Percentiles rank a stretch among this genome's conserved stretches.
Conservation (phyloP, 495 filamentous ascomycete genomes). For the Chaetomium fimeti region DNA sequence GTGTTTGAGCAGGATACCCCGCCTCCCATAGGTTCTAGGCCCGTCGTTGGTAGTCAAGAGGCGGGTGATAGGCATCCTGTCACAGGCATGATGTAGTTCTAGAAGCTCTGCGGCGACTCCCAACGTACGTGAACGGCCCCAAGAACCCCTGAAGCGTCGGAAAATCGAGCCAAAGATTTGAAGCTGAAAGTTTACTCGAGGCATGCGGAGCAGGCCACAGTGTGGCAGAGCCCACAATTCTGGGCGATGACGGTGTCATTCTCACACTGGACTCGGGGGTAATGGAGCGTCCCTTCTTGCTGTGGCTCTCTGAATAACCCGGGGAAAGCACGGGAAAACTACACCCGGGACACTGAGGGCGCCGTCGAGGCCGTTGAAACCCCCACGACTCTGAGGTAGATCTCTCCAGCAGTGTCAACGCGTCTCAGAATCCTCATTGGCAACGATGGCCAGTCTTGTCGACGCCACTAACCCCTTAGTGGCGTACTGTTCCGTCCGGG, state of each 20-base stretch:
- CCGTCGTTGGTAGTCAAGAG: background rate
- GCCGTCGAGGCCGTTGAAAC: background rate
- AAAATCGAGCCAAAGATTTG: background rate
- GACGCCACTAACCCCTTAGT: background rate
- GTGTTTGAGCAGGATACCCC: slow-evolving; percentile 13
- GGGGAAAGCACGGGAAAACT: background rate
- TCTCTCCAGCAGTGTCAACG: background rate
- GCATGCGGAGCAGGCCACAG: background rate
- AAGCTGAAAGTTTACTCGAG: background rate
- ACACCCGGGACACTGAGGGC: background rate
- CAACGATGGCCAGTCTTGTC: background rate
- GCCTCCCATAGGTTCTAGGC: slow-evolving; percentile 15
- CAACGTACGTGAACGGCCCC: slow-evolving; percentile 4
- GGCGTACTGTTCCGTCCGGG: background rate
- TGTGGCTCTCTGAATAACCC: background rate
- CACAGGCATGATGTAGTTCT: background rate
- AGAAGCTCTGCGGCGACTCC: background rate
- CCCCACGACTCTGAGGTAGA: background rate
- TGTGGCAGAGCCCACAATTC: background rate
- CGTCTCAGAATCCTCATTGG: background rate
- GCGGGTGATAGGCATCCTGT: background rate
- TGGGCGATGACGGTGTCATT: background rate
- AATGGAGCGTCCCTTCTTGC: background rate
- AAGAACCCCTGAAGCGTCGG: no score
- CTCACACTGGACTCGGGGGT: background rate